Conservation (phyloP, 2,329 filamentous ascomycete species). For the Mollisiaceae sp. region DNA sequence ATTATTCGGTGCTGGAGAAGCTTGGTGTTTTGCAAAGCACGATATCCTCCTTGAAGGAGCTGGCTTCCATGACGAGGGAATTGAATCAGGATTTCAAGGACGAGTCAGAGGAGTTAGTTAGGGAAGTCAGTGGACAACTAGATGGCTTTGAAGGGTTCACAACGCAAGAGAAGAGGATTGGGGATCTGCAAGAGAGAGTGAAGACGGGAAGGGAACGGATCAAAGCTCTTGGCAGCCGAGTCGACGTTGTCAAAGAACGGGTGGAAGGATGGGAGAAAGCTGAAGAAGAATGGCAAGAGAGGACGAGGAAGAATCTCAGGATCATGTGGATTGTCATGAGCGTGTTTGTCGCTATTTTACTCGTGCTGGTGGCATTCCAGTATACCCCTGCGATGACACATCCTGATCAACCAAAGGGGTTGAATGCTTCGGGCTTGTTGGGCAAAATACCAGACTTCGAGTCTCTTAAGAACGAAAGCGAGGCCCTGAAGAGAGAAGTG, state of each 20-base stretch:
- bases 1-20: slow-evolving; percentile 75
- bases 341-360: slow-evolving; percentile 49
- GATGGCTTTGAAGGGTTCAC: slow-evolving; percentile 66
- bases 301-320: slow-evolving; percentile 65
- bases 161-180: slow-evolving; percentile 67
- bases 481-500: slow-evolving; percentile 20
- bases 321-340: slow-evolving; percentile 66
- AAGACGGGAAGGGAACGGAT: slow-evolving; percentile 63
- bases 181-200: slow-evolving; percentile 65
- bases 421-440: slow-evolving; percentile 29
- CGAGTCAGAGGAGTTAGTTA: slow-evolving; percentile 63
- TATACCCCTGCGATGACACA: slow-evolving; percentile 30
- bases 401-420: slow-evolving; percentile 19
- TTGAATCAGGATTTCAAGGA: slow-evolving; percentile 63
- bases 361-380: slow-evolving; percentile 50
- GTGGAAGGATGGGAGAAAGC: slow-evolving; percentile 72
- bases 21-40: slow-evolving; percentile 67
- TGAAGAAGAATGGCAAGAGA: slow-evolving; percentile 72
- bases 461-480: slow-evolving; percentile 29
- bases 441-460: slow-evolving; percentile 32
- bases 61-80: slow-evolving; percentile 65
- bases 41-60: slow-evolving; percentile 66
- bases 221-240: slow-evolving; percentile 62
- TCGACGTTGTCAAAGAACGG: slow-evolving; percentile 66
- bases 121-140: slow-evolving; percentile 60